These are phyloP conservation scores for Trichoderma gamsii DNA, from an alignment of 495 filamentous ascomycete species.

Conservation along the genomic window DNA sequence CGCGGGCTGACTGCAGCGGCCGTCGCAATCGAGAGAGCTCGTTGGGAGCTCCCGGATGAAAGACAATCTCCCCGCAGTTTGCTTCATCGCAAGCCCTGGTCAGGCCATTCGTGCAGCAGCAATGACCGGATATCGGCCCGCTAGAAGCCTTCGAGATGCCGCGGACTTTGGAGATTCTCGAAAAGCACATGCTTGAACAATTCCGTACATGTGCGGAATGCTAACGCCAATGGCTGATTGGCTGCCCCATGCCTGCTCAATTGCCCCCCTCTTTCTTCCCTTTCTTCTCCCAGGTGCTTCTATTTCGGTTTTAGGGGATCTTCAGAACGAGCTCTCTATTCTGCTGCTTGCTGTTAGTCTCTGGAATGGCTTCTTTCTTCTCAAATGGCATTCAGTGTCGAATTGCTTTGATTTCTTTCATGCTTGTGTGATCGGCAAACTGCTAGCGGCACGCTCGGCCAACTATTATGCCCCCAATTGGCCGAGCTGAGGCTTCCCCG, in stretches of 20 bases:
- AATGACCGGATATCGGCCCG: background rate
- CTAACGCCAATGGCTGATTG: too few species aligned
- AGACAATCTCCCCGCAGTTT: background rate
- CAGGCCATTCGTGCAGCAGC: background rate
- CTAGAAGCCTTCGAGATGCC: background rate
- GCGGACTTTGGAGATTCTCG: background rate
- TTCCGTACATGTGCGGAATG: too few species aligned
- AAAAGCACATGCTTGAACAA: too few species aligned
- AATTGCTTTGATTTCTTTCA: background rate
- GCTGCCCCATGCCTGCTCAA: too few species aligned
- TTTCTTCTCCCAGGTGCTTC: background rate
- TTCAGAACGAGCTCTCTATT: too few species aligned
- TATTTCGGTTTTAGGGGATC: background rate
- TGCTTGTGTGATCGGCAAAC: background rate
- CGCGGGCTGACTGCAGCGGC: background rate
- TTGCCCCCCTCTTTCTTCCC: too few species aligned
- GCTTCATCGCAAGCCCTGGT: background rate
- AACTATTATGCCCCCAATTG: background rate
- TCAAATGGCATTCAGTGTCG: background rate
- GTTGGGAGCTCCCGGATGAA: too few species aligned
- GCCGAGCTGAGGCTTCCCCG: background rate
- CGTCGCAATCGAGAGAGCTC: background rate
- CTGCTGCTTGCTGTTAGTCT: background rate
- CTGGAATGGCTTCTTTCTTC: background rate
- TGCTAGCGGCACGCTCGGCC: conserved; percentile 3